Evolutionary conservation across 1,284 basidiomycete genomes (phyloP), one percentile per base, ranked within the genome.

Genomic region (Paramarasmius palmivorus): DNA sequence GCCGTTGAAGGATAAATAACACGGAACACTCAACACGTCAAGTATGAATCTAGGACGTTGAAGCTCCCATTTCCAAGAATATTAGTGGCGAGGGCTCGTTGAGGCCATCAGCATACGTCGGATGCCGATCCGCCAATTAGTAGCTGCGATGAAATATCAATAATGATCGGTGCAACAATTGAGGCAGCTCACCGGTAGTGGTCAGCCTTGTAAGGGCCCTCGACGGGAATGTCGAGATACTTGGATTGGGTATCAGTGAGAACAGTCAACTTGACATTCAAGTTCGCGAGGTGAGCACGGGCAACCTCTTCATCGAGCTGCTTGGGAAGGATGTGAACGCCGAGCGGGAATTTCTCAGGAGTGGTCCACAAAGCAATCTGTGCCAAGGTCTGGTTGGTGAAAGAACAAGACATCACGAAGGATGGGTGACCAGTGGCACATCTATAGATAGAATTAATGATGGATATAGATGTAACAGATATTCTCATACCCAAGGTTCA

Each of bases 341-440:
- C 94, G 63, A 97, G 83, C 55, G 90, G 88, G 88, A 98, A 98
- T 70, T 88, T 83, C 69, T 85, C 82, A 38, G 89, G 88, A 65
- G 90, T 92, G 55, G 91, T 95, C 95, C 95, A 99, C 70, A 99
- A 88, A 25, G 94, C 96, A 66, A 99, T 98, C 80, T 99, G 96
- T 48, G 96, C 96, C 62, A 99, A 83, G 58, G 95, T 93, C 79
- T 99, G 96, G 85, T 99, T 99, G 73, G 93, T 80, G 83, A 99
- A 99, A 53, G 97, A 99, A 82, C 95, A 98, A 36, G 95, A 98
- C 97, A 99, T 99, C 79, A 99, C 96, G 75, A 93, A 93, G 50
- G 93, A 95, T 41, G 93, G 93, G 75, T 96, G 93, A 54, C 93
- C 93, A 59, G 93, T 96, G 42, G 88, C 90, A 69, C 90, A 92